Evolutionary conservation across 495 filamentous ascomycete genomes (phyloP), one percentile per base, ranked within the genome.

Genomic region (Entonaema liquescens): DNA sequence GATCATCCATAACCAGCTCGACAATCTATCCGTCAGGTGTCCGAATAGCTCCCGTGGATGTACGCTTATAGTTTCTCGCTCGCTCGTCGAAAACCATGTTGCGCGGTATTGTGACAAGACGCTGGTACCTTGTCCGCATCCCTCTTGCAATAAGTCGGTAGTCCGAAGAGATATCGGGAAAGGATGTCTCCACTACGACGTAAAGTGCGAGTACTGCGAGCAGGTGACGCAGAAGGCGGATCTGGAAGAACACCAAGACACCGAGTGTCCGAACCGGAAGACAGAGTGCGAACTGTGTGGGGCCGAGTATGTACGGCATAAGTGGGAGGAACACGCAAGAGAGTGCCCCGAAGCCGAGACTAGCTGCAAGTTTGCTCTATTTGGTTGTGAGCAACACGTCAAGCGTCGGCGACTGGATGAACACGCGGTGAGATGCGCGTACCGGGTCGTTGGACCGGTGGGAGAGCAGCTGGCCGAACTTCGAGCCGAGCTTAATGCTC

Each of bases 1-100:
- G 36, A 82, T 87, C 52, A 75, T 88, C 26, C 74, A 76, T 17
- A 84, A 86, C 31, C 86, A 96, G 82, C 88, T 94, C 44, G 91
- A 95, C 71, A 92, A 90, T 62, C 84, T 97, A 21, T 75, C 83
- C 35, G 93, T 93, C 65, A 85, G 84, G 62, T 97, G 93, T 77
- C 92, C 92, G 0, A 89, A 89, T 49, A 76, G 73, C 7, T 63
- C 75, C 17, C 83, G 85, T 21, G 92, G 92, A 0, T 97, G 93
- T 79, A 76, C 80, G 28, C 82, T 89, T 36, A 76, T 87, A 29
- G 80, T 91, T 53, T 80, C 89, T 26, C 83, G 93, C 21, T 88
- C 89, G 49, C 85, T 92, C 69, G 83, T 95, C 44, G 85, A 90
- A 72, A 86, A 88, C 52, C 93, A 97, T 76, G 85, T 93, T 50